phyloP scores from a whole-genome alignment of 202 grass and related monocot genomes.

The Elaeis oleifera region DNA sequence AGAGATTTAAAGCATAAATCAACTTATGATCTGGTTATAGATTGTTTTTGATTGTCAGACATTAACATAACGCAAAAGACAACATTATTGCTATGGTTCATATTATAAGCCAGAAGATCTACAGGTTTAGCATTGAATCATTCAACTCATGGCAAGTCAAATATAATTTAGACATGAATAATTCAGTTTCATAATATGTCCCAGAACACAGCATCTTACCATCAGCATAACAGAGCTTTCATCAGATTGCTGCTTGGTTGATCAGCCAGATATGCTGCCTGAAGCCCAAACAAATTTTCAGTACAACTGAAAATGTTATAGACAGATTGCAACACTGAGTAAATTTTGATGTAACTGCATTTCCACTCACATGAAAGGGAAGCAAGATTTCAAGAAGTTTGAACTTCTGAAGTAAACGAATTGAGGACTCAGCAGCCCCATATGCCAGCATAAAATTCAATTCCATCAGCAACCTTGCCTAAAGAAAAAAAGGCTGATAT shows the following conservation, averaged over 20 bases:
- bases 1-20: no score
- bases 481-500: conserved; percentile 17
- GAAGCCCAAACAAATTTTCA: conserved; percentile 22
- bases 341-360: background rate
- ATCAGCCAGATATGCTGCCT: conserved; percentile 77
- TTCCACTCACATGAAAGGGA: conserved; percentile 70
- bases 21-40: no score
- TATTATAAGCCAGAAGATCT: no score
- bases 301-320: no score
- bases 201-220: conserved; percentile 43
- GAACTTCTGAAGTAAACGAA: conserved; percentile 66
- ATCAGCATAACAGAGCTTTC: conserved; percentile 59
- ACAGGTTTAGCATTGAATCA: no score
- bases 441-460: conserved; percentile 78
- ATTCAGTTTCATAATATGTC: background rate
- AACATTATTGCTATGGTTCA: no score
- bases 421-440: conserved; percentile 60
- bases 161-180: background rate
- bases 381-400: conserved; percentile 74
- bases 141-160: background rate
- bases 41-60: no score
- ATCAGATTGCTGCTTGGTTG: conserved; percentile 40
- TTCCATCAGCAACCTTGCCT: conserved; percentile 68
- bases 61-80: no score
- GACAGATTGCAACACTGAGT: no score